Evolutionary conservation across 805 yeast species (phyloP).

Genomic region (Cyberlindnera euphorbiiphila): DNA sequence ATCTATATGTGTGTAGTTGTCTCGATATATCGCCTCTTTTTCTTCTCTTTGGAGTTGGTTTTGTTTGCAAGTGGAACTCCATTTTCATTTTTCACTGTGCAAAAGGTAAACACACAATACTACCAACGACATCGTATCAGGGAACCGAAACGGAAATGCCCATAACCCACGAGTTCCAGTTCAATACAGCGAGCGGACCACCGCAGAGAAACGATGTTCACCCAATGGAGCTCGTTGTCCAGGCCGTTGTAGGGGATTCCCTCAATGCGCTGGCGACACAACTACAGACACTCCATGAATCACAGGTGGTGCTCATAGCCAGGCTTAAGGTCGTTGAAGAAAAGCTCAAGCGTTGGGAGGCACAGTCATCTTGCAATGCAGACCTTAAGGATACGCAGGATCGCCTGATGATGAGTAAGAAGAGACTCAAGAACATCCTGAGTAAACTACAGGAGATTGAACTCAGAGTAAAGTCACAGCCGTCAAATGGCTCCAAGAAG

Average conservation of each 20-base stretch:
- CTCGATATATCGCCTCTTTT: too few relatives aligned
- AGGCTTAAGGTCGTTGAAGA: slow-evolving; percentile 41
- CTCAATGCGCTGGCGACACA: slow-evolving; percentile 48
- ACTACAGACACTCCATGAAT: slow-evolving; percentile 50
- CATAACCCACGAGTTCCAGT: slow-evolving; percentile 19
- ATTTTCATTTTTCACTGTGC: slow-evolving; percentile 1
- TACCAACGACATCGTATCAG: background rate
- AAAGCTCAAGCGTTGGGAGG: slow-evolving; percentile 30
- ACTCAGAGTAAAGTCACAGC: slow-evolving; percentile 20
- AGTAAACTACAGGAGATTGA: slow-evolving; percentile 34
- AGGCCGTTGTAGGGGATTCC: slow-evolving; percentile 50
- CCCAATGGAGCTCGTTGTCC: slow-evolving; percentile 58
- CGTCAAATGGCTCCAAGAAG: too few relatives aligned
- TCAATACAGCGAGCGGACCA: slow-evolving; percentile 8
- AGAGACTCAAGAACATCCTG: slow-evolving; percentile 24
- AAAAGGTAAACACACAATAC: background rate
- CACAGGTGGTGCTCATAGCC: slow-evolving; percentile 50
- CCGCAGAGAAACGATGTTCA: slow-evolving; percentile 37
- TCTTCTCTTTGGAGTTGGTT: too few relatives aligned
- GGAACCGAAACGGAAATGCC: slow-evolving; percentile 4
- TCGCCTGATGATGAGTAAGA: slow-evolving; percentile 26
- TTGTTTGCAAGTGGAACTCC: too few relatives aligned
- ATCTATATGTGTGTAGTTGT: slow-evolving; percentile 7
- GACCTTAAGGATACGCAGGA: slow-evolving; percentile 20
- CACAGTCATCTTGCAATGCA: slow-evolving; percentile 20